phyloP scores from a whole-genome alignment of 1,139 yeast genomes.

The Chernovozyma aurita region DNA sequence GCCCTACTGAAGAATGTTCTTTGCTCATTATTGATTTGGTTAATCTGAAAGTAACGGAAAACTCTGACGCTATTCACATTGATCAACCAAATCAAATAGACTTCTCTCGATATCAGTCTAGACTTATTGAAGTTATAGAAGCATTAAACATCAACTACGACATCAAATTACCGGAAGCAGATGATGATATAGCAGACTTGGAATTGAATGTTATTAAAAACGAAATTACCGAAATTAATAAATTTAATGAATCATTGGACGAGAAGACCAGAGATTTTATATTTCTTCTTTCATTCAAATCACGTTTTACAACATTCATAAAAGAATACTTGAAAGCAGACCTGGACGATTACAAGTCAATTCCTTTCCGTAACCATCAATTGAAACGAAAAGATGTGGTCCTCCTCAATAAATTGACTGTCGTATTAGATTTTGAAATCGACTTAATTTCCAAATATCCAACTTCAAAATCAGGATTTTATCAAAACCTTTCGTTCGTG shows the following conservation, averaged over 20 bases:
- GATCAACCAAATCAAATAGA: not conserved
- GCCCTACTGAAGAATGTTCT: too few species aligned
- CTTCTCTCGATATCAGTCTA: not conserved
- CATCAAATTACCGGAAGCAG: slow-evolving; percentile 3
- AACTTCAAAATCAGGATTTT: slow-evolving; percentile 19
- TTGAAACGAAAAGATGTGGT: slow-evolving; percentile 3
- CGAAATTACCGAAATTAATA: slow-evolving; percentile 9
- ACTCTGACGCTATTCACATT: not conserved
- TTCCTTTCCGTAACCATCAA: not conserved
- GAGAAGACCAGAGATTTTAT: slow-evolving; percentile 16
- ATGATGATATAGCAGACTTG: slow-evolving; percentile 3
- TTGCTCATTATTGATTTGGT: not conserved
- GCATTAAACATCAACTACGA: not conserved
- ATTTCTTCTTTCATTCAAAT: slow-evolving; percentile 17
- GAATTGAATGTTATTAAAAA: slow-evolving; percentile 7
- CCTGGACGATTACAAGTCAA: not conserved
- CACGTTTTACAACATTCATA: slow-evolving; percentile 8
- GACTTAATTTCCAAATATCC: slow-evolving; percentile 8
- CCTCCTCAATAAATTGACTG: slow-evolving; percentile 16
- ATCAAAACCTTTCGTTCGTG: slow-evolving; percentile 18
- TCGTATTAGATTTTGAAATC: slow-evolving; percentile 21
- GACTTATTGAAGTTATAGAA: not conserved
- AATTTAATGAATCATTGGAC: slow-evolving; percentile 17
- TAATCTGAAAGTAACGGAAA: not conserved
- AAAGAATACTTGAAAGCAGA: slow-evolving; percentile 5